A percentile compares a stretch with the other conserved stretches of the same genome.
phyloP scores from a whole-genome alignment of 306 rosid genomes.

The Castanea sativa region DNA sequence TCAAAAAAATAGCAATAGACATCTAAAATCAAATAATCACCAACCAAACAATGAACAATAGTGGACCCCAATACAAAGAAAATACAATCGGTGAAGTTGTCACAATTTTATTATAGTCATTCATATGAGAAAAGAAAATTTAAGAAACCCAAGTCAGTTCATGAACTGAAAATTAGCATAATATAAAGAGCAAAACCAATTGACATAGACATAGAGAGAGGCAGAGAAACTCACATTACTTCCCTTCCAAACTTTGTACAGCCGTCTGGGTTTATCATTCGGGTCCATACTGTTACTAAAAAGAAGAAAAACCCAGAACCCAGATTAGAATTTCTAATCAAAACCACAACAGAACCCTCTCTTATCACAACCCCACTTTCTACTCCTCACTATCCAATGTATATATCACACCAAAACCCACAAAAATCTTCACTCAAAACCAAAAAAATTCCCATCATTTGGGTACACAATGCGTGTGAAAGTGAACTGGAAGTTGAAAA shows the following conservation, averaged over 20 bases:
- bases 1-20: not conserved
- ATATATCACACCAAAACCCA: constrained; percentile 1
- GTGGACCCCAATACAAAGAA: not conserved
- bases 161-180: not conserved
- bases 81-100: not conserved
- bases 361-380: constrained; percentile 28
- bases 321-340: constrained; percentile 31
- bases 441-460: constrained; percentile 2
- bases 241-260: constrained; percentile 93
- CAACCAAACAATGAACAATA: not conserved
- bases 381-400: constrained; percentile 36
- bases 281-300: constrained; percentile 27
- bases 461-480: not conserved
- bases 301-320: constrained; percentile 39
- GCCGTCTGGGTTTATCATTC: constrained; percentile 45
- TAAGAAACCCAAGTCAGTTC: not conserved
- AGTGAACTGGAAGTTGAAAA: constrained; percentile 13
- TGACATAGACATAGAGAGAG: not conserved
- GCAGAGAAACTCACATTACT: constrained; percentile 64
- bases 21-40: not conserved
- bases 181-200: constrained; percentile 22
- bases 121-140: not conserved
- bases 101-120: not conserved
- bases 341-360: constrained; percentile 28
- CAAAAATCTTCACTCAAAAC: constrained; percentile 21